These are phyloP conservation scores for Pisolithus albus DNA, from an alignment of 768 basidiomycete genomes.

Conservation along the genomic window DNA sequence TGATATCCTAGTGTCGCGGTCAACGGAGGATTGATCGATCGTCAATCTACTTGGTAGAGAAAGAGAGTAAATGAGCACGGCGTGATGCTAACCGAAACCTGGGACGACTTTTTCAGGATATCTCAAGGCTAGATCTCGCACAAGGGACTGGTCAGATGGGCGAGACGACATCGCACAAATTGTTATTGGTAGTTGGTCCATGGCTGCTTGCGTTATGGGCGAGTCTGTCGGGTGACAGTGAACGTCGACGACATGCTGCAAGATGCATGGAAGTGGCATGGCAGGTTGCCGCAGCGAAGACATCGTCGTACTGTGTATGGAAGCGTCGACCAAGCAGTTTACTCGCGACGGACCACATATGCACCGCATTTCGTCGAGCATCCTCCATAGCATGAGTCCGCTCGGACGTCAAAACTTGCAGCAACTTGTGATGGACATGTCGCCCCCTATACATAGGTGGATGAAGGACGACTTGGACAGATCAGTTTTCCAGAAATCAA, in stretches of 20 bases:
- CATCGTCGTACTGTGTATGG: neutral
- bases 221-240: conserved; percentile 94
- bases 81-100: conserved; percentile 66
- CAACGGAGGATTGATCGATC: neutral
- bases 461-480: conserved; percentile 53
- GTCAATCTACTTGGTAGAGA: conserved; percentile 8
- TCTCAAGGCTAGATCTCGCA: conserved; percentile 53
- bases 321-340: neutral
- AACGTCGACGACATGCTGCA: conserved; percentile 72
- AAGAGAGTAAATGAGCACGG: conserved; percentile 6
- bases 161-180: conserved; percentile 81
- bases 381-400: neutral
- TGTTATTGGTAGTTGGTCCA: conserved; percentile 53
- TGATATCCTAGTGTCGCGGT: conserved; percentile 62
- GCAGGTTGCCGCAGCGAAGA: neutral
- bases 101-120: conserved; percentile 71
- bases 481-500: conserved; percentile 52
- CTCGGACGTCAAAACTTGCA: conserved; percentile 11
- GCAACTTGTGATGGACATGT: conserved; percentile 24
- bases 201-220: conserved; percentile 37
- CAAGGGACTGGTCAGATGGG: conserved; percentile 61
- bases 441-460: conserved; percentile 46
- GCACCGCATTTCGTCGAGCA: no score
- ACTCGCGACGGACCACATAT: neutral
- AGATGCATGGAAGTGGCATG: conserved; percentile 34